Base-by-base conservation (phyloP, 371 early-diverging fungal species). In the Rhizopus stolonifer region DNA sequence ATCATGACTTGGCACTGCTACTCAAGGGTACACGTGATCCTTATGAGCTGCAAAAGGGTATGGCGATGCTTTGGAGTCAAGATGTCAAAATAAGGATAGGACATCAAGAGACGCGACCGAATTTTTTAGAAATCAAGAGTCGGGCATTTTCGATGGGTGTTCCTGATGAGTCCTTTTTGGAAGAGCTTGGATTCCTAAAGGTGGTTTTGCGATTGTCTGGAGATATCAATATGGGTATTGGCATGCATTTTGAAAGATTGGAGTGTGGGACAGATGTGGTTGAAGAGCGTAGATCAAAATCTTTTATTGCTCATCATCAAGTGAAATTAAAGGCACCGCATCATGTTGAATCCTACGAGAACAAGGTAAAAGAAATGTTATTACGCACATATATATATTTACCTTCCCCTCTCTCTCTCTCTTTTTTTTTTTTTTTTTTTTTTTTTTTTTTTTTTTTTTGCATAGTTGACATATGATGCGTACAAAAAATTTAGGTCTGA, bases 401-500 rank as follows among this genome's bases (percentile, higher is more conserved):
- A 11, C 15, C n/a, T n/a, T 36, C 9, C 14, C 36, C 15, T 36
- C 4, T 36, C 15, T 14, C n/a, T 14, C 4, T 62, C 19, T 34
- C 13, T 31, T 44, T 24, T 36, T 18, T 49, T 29, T 38, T 34
- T 53, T 17, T 33, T 18, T 14, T 33, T 38, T 19, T 44, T 43
- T 21, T 54, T n/a, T n/a, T n/a, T n/a, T n/a, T n/a, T n/a, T n/a
- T n/a, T n/a, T n/a, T n/a, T n/a, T n/a, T n/a, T n/a, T n/a, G n/a
- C n/a, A n/a, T n/a, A 74, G 82, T 40, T 54, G 9, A 40, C 38
- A 4, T 69, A 80, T 34, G 88, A 88, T 68, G 76, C 87, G 1
- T 87, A 73, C 54, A 57, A 52, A n/a, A 88, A 88, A 2, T 90
- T 87, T 53, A 70, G 89, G 15, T 83, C 87, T 2, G 61, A 74